Evolutionary conservation across 441 rosid species (phyloP).

Genomic region (Raphanus hybrid): DNA sequence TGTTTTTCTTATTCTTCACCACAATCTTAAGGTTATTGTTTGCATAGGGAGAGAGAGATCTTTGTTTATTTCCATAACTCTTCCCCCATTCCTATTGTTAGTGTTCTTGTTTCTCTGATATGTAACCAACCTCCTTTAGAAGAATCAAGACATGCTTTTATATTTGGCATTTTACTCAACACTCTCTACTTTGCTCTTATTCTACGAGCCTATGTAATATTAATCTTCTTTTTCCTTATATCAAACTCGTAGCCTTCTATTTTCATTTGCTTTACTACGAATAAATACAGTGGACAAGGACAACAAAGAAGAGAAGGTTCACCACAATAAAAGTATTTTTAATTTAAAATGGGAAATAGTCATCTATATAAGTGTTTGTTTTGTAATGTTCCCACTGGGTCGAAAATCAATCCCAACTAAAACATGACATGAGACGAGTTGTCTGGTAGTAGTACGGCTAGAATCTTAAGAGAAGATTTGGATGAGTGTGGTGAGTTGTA

Average conservation of each 20-base stretch:
- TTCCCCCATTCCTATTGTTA: conserved; percentile 22
- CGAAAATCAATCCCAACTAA: conserved; percentile 7
- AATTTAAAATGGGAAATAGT: not conserved
- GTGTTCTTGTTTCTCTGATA: conserved; percentile 20
- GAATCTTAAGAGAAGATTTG: conserved; percentile 32
- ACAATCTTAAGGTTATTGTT: conserved; percentile 32
- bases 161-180: conserved; percentile 26
- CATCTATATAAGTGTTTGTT: not conserved
- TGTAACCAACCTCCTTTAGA: conserved; percentile 28
- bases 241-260: not conserved
- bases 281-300: not conserved
- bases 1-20: conserved; percentile 12
- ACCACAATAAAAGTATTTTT: not conserved
- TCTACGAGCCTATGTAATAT: conserved; percentile 33
- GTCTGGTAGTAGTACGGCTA: conserved; percentile 36
- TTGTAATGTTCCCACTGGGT: not conserved
- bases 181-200: conserved; percentile 33
- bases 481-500: conserved; percentile 28
- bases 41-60: conserved; percentile 34
- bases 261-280: not conserved
- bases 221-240: conserved; percentile 14
- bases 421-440: conserved; percentile 39
- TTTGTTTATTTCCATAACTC: conserved; percentile 37
- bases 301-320: not conserved
- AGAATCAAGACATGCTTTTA: conserved; percentile 30